Evolutionary conservation across 257 asterid genomes (phyloP).

Genomic region (Cordia subcordata): DNA sequence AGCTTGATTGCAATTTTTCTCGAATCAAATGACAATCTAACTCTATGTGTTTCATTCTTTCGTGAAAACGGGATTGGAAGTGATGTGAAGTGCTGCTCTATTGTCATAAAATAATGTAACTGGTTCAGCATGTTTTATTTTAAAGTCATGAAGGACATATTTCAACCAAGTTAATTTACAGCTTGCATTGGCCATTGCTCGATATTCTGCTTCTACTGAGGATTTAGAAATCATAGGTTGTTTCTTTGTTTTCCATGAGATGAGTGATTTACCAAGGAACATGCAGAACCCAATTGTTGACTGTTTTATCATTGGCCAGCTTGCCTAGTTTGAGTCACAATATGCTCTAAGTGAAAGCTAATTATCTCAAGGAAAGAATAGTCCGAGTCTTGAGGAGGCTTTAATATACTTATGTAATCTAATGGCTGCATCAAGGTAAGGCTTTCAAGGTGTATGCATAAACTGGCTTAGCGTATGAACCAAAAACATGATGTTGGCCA

Average conservation of each 20-base stretch:
- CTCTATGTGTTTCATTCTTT: conserved; percentile 4
- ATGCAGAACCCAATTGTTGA: background rate
- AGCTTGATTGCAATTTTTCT: too few species aligned
- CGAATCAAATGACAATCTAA: background rate
- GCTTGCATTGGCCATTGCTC: too few species aligned
- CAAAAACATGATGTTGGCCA: background rate
- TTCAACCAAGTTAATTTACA: background rate
- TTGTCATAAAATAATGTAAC: background rate
- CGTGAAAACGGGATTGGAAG: background rate
- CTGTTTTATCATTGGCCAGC: background rate
- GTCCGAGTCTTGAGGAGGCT: background rate
- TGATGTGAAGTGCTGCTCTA: background rate
- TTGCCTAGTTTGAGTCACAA: background rate
- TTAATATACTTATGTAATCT: background rate
- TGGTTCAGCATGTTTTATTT: background rate
- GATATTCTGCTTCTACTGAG: too few species aligned
- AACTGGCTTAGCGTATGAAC: background rate
- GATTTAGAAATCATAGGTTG: background rate
- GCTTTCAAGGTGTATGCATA: background rate
- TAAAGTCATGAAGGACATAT: background rate
- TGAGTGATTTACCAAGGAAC: background rate
- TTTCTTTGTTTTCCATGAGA: conserved; percentile 6
- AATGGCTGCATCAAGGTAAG: background rate
- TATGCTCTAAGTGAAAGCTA: background rate
- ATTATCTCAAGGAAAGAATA: too few species aligned